Base-by-base conservation (phyloP, 768 basidiomycete genomes). In the Boletus rubescentipes region DNA sequence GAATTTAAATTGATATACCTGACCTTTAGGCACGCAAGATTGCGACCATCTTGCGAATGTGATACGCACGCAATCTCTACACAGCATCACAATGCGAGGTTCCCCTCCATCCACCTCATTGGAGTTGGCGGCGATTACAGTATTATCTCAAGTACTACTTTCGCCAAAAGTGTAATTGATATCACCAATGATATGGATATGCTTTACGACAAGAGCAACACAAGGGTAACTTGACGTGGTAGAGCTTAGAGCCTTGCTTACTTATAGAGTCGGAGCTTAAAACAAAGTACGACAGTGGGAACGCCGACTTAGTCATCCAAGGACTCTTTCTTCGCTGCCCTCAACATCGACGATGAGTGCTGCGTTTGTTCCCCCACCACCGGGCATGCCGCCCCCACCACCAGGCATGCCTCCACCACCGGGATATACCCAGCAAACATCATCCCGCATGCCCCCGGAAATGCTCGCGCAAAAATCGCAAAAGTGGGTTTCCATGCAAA, bases 401-500 rank as follows among this genome's bases (percentile, higher is more conserved):
- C 73, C 75, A 4, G 74, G 74, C 8, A 73, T 75, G 69, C 75
- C 75, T 5, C 74, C 67, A 10, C 75, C 72, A 20, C 67, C 70
- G 14, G 61, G 60, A 0, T 58, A 65, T 30, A 61, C 55, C 20
- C 72, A 73, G 51, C 64, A 76, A 1, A 69, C 70, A 2, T 62
- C 72, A 20, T 75, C 77, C 10, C 72, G 73, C 31, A 75, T 89
- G 63, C 75, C 82, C 37, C 77, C 78, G 15, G 86, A 86, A 78
- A 84, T 88, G 57, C 80, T 98, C 62, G 84, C 86, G 34, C 86
- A 90, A 73, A 99, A 98, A 77, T 87, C 91, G 35, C 87, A 93
- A 76, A 98, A 98, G 79, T 98, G 93, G 93, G 77, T 90, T 51
- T 88, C 91, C 64, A 89, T 93, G 86, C 93, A 96, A 76, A 86